Evolutionary conservation across 257 asterid genomes (phyloP).

Genomic region (Lantana camara): DNA sequence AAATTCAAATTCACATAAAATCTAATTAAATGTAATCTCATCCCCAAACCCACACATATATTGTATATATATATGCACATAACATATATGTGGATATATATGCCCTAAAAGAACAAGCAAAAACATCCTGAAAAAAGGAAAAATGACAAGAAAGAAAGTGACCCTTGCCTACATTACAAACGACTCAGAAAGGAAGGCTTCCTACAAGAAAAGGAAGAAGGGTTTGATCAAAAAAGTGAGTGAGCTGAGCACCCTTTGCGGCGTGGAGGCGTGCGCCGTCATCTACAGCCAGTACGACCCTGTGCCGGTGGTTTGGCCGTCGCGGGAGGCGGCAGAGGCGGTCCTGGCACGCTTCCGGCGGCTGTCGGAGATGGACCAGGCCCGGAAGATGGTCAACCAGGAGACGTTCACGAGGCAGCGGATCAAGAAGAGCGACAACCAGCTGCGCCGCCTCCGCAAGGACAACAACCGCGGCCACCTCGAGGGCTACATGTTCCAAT

Average conservation of each 20-base stretch:
- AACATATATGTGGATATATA: not conserved
- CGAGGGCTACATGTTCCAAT: slow-evolving; percentile 30
- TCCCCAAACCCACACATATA: not conserved
- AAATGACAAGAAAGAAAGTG: slow-evolving; percentile 48
- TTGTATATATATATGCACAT: not conserved
- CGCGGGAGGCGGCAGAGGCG: slow-evolving; percentile 29
- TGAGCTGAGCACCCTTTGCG: slow-evolving; percentile 49
- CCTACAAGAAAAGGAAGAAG: slow-evolving; percentile 51
- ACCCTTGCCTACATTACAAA: slow-evolving; percentile 41
- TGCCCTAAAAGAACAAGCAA: not conserved
- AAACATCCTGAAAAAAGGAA: not conserved
- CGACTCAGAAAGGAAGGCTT: slow-evolving; percentile 47
- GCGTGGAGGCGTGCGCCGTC: slow-evolving; percentile 43
- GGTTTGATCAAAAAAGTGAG: slow-evolving; percentile 50
- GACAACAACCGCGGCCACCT: slow-evolving; percentile 34
- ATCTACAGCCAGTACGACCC: slow-evolving; percentile 45
- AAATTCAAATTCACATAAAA: not conserved
- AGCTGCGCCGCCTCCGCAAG: slow-evolving; percentile 33
- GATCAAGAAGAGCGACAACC: slow-evolving; percentile 40
- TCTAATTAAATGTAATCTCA: slow-evolving; percentile 6
- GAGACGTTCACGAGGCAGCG: slow-evolving; percentile 44
- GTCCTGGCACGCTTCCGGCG: slow-evolving; percentile 39
- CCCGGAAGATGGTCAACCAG: slow-evolving; percentile 46
- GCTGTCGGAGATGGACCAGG: slow-evolving; percentile 37
- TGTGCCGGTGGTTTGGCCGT: slow-evolving; percentile 53